Base-by-base conservation (phyloP, 2,329 filamentous ascomycete genomes). In the Aspergillus tubingensis region DNA sequence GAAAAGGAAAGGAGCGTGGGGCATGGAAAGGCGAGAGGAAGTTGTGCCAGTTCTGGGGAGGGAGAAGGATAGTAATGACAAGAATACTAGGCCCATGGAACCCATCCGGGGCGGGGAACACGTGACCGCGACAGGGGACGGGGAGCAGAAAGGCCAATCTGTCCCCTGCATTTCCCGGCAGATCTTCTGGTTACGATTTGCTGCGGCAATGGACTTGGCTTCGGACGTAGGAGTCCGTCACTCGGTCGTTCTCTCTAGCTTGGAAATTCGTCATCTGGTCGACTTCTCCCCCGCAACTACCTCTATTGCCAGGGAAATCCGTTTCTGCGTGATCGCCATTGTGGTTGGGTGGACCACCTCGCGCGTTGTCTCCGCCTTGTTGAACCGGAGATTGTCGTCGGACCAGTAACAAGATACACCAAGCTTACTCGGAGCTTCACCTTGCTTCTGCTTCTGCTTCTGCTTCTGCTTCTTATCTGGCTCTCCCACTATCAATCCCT, bases 231-330 rank as follows among this genome's bases (percentile, higher is more conserved):
- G 76, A 59, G 74, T 83, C 55, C 78, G 77, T 67, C 81, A 83
- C 70, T 74, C 78, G 62, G 70, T 81, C 62, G 72, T 74, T 62
- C 75, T 79, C 53, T 73, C 74, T 51, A 74, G 69, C 64, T 66
- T 81, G 60, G 73, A 79, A 57, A 79, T 86, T 64, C 76, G 79
- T 63, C 83, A 86, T 66, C 79, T 79, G 30, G 67, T 87, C 61
- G 79, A 84, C 63, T 71, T 85, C 62, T 81, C 81, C 50, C 75
- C 81, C 19, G 81, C 81, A 17, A 76, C 80, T 54, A 75, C 81
- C 47, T 76, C 77, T 57, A 71, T 85, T 62, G 79, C 80, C 38
- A 80, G 79, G 65, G 83, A 85, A 68, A 71, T 83, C 60, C 80
- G 82, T 59, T 76, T 82, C 67, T 77, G 79, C 60, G 71, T 84